Base-by-base conservation (phyloP, 495 filamentous ascomycete species). In the Aspergillus hancockii region DNA sequence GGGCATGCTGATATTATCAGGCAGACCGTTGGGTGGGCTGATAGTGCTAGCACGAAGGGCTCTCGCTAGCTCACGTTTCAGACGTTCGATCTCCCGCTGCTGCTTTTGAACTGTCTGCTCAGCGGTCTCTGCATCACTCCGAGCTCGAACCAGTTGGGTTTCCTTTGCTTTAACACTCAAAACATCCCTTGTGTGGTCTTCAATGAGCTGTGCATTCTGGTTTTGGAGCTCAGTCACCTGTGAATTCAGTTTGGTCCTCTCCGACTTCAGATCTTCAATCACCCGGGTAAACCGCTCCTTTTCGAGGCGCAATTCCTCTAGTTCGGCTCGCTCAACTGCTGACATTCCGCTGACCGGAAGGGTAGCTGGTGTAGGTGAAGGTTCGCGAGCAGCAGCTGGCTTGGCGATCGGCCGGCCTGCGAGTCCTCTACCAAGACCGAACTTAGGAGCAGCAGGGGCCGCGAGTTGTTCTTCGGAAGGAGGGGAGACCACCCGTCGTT, bases 111-210 rank as follows among this genome's bases (percentile, higher is more conserved):
- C 90, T 49, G 84, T 87, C 60, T 89, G 86, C 71, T 97, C 92
- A 0, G 92, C 89, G 4, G 90, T 83, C 72, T 99, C 93, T 46
- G 89, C 89, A 61, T 99, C 95, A 64, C 87, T 88, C 18, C 92
- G 84, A 28, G 94, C 92, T 25, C 95, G 86, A 9, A 97, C 92
- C 8, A 99, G 81, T 66, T 99, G 95, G 7, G 95, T 97, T 71
- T 98, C 95, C 71, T 99, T 99, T 34, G 95, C 95, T 63, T 97
- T 97, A 73, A 98, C 93, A 63, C 90, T 91, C 21, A 99, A 82
- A 10, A 97, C 90, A 68, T 98, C 94, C 52, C 93, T 80, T 2
- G 95, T 99, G 67, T 97, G 93, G 64, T 98, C 94, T 75, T 99
- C 95, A 52, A 98, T 98, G 16, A 98, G 81, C 62, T 96, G 89